phyloP scores from a whole-genome alignment of 164 flowering plant species.

The Liquidambar formosana region DNA sequence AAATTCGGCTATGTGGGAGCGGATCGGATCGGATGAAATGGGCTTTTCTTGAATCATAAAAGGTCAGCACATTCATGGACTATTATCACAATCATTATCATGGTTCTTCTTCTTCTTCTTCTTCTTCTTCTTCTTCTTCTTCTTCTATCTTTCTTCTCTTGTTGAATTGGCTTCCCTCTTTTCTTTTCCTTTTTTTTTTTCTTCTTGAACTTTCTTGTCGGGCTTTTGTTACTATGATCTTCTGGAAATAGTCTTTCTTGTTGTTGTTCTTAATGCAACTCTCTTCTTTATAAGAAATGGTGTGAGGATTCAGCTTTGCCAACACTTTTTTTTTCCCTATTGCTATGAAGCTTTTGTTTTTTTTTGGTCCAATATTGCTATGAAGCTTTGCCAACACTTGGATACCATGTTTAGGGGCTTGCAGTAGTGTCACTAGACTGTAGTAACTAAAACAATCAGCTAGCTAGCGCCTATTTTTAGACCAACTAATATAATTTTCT shows the following conservation, averaged over 20 bases:
- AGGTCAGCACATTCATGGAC: constrained; percentile 44
- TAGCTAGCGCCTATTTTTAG: constrained; percentile 3
- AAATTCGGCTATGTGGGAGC: not conserved
- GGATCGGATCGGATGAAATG: not conserved
- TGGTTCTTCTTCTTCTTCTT: constrained; percentile 7
- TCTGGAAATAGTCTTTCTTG: constrained; percentile 22
- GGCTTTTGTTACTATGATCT: constrained; percentile 4
- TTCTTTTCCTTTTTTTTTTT: not conserved
- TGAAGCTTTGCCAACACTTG: too few relatives aligned
- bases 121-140: constrained; percentile 9
- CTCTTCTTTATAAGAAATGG: constrained; percentile 23
- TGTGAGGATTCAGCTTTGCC: constrained; percentile 22
- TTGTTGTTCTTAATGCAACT: constrained; percentile 19
- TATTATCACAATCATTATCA: constrained; percentile 9
- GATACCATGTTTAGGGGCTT: too few relatives aligned
- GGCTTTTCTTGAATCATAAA: constrained; percentile 7
- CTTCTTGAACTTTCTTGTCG: not conserved
- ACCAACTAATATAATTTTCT: not conserved
- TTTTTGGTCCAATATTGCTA: too few relatives aligned
- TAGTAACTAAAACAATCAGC: not conserved
- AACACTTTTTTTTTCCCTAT: too few relatives aligned
- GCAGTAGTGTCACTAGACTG: not conserved
- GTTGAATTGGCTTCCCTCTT: not conserved
- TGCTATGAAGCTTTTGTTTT: too few relatives aligned
- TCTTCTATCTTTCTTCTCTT: not conserved